Base-by-base conservation (phyloP, 2,329 filamentous ascomycete species). In the Colletotrichum scovillei region DNA sequence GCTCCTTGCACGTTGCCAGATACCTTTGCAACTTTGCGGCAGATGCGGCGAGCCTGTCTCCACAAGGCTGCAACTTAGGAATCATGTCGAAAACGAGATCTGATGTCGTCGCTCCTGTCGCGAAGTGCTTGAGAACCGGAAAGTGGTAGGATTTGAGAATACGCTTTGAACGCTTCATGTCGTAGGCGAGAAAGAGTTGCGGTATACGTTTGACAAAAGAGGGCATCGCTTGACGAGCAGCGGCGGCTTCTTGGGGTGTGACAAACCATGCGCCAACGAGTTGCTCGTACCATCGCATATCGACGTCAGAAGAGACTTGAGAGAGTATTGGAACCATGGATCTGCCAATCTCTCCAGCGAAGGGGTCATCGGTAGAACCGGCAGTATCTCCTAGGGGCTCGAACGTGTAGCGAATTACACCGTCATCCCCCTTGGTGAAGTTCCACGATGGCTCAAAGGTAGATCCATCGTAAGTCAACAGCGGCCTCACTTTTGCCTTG, bases 131-230 rank as follows among this genome's bases (percentile, higher is more conserved):
- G 38, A 78, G 74, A 3, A 76, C 55, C 3, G 77, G 77, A 12
- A 74, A 77, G 46, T 76, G 78, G 8, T 78, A 78, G 1, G 75
- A 76, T 16, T 78, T 78, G 63, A 78, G 74, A 2, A 62, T 38
- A 11, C 74, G 69, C n/a, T 75, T 72, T 0, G 74, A 73, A 7
- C 74, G 69, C 11, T 75, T 74, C 42, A 78, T 75, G 14, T 78
- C 77, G 55, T 74, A 77, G 6, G 76, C 77, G 6, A 78, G 69
- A 46, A 78, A 77, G 4, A 76, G 71, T 8, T 76, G 76, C 2
- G 76, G 77, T 2, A 78, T 72, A 19, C 72, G 77, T 16, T 52
- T 26, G 6, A 72, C 4, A 28, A 58, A 57, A 6, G 49, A 2
- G 22, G 69, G 69, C 64, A 69, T 58, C 12, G 56, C 52, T 19